Evolutionary conservation across 2,329 filamentous ascomycete genomes (phyloP), one percentile per base, ranked within the genome.

Genomic region (Talaromyces sp.): DNA sequence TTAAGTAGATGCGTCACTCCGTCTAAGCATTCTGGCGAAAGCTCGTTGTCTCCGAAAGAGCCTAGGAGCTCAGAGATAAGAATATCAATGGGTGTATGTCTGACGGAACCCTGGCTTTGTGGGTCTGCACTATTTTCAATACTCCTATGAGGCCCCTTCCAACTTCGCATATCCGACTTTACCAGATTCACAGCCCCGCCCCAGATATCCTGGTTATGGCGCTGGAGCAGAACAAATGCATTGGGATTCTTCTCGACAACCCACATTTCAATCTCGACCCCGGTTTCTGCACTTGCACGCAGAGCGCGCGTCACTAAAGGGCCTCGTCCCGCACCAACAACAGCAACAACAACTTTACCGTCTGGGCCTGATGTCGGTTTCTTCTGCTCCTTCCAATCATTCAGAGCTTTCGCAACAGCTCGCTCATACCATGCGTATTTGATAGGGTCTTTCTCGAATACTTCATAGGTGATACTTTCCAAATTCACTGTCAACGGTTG

Each of bases 201-300:
- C 94, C 94, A 99, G n/a, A 85, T 81, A 17, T 81, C 84, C 63
- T 87, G 81, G 68, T 97, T 97, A 69, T 95, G 91, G 22, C 89
- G 83, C 61, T 96, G 85, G 2, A 99, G 83, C 63, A 97, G 86
- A 6, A 99, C 92, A 70, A 93, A 97, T 0, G 94, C 94, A 69
- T 99, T 97, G 3, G 91, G 94, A 73, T 99, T 99, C 81, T 99
- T 99, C 75, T 99, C 94, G 3, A 99, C 85, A 0, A 90, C 94
- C 86, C 91, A 97, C 46, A 95, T 82, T 64, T 92, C 86, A 53
- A 97, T 88, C 19, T 85, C 80, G 3, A 97, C 87, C 1, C 87
- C 87, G 1, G 91, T 88, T 15, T 79, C 81, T 61, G 86, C 81
- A 66, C 91, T 93, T 11, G 94, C 95, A 60, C 85, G 85, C 25